These are phyloP conservation scores for Talaromyces rugulosus DNA, from an alignment of 2,329 filamentous ascomycete species.

Conservation along the genomic window DNA sequence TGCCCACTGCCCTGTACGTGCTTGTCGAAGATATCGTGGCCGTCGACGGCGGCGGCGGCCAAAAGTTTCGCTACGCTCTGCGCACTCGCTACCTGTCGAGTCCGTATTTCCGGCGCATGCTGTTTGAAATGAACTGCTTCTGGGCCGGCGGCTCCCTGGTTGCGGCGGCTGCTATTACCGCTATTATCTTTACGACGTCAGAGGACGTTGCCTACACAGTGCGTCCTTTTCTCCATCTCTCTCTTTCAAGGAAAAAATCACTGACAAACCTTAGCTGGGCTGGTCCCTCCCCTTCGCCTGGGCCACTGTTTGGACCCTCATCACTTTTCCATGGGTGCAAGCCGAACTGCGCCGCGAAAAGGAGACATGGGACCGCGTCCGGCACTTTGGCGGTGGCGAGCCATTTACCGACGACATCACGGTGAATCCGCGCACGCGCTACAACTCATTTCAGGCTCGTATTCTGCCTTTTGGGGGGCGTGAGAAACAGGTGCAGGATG, in stretches of 20 bases:
- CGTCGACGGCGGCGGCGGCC: slow-evolving; percentile 60
- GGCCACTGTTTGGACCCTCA: slow-evolving; percentile 40
- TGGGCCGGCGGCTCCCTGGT: slow-evolving; percentile 53
- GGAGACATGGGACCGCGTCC: slow-evolving; percentile 35
- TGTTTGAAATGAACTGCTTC: slow-evolving; percentile 53
- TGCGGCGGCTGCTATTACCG: slow-evolving; percentile 44
- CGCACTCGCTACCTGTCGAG: slow-evolving; percentile 52
- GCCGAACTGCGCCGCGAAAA: slow-evolving; percentile 43
- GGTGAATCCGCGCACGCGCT: slow-evolving; percentile 32
- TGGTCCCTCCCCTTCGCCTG: slow-evolving; percentile 42
- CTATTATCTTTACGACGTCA: slow-evolving; percentile 47
- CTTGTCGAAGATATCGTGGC: slow-evolving; percentile 65
- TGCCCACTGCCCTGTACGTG: slow-evolving; percentile 60
- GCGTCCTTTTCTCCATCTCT: slow-evolving; percentile 12
- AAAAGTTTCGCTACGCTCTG: slow-evolving; percentile 49
- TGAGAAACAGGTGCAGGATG: slow-evolving; percentile 2
- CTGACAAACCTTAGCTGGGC: slow-evolving; percentile 30
- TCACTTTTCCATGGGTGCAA: slow-evolving; percentile 45
- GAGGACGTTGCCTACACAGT: slow-evolving; percentile 47
- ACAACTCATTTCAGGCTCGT: slow-evolving; percentile 32
- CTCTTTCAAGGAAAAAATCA: not conserved
- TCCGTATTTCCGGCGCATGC: slow-evolving; percentile 50
- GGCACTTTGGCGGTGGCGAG: slow-evolving; percentile 27
- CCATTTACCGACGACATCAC: slow-evolving; percentile 35
- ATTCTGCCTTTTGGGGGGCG: slow-evolving; percentile 9